Base-by-base conservation (phyloP, 257 asterid species). In the Jaltomata sinuosa region DNA sequence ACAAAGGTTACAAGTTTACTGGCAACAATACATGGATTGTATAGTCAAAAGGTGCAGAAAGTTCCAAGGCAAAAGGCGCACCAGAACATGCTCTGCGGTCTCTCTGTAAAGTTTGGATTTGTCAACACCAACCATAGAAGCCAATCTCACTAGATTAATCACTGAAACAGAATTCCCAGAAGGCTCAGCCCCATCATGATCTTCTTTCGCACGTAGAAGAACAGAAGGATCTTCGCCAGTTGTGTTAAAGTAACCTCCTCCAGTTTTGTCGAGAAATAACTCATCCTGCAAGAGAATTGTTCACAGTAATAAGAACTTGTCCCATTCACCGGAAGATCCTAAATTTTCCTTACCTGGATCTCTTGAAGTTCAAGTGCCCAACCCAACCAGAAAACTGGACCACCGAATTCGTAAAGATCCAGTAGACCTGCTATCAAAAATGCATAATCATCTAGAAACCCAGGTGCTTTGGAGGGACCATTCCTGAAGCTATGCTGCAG, bases 131-230 rank as follows among this genome's bases (percentile, higher is more conserved):
- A 91, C 93, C 85, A 94, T 76, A 40, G 98, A 94, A 54, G 98
- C 91, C 85, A 96, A 83, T 65, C 99, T 91, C 52, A 93, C 93
- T 59, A 96, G 88, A 89, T 96, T 96, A 82, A 94, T 90, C 11
- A 88, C 93, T 0, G 99, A 89, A 71, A 94, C 95, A 11, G 99
- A 96, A 89, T 96, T 96, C 22, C 98, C 99, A 0, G 99, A 96
- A 22, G 99, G 99, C 86, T 96, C 99, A 6, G 99, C 99, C 21
- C 98, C 98, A 53, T 96, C 99, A 11, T 94, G 94, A 83, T 96
- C 98, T 91, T 96, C 99, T 87, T 96, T 96, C 87, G 93, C 94
- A 12, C 98, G 94, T 25, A 96, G 98, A 79, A 96, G 98, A 83
- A 96, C 90, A 0, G 98, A 96, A 34, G 98, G 95, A 84, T 96